Percentiles rank a stretch among this genome's conserved stretches.
These are phyloP conservation scores for Elsinoe batatas DNA, from an alignment of 2,329 filamentous ascomycete genomes.

Conservation along the genomic window DNA sequence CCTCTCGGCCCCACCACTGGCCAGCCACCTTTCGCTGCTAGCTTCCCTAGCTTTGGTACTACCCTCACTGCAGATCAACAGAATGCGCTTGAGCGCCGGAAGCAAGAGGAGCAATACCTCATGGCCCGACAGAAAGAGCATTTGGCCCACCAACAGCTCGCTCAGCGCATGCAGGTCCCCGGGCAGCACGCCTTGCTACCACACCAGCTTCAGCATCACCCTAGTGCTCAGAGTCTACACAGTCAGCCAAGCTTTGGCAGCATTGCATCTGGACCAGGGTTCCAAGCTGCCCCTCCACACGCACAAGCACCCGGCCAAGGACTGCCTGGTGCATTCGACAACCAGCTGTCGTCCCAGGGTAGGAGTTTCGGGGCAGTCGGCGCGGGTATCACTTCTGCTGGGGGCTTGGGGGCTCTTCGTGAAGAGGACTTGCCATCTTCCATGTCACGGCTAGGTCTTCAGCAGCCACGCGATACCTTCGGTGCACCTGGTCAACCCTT, in stretches of 20 bases:
- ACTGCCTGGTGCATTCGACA: constrained; percentile 60
- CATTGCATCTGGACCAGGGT: constrained; percentile 70
- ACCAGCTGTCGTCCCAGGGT: constrained; percentile 30
- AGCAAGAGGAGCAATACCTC: constrained; percentile 95
- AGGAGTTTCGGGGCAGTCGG: constrained; percentile 37
- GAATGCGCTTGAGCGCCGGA: constrained; percentile 88
- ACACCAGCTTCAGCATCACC: constrained; percentile 77
- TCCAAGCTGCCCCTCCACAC: constrained; percentile 51
- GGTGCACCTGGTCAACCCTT: constrained; percentile 35
- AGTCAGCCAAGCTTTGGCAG: constrained; percentile 95
- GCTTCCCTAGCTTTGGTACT: constrained; percentile 92
- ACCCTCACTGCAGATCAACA: constrained; percentile 96
- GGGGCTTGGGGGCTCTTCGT: constrained; percentile 7
- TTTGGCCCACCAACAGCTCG: constrained; percentile 74
- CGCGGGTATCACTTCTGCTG: constrained; percentile 32
- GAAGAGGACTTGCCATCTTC: constrained; percentile 62
- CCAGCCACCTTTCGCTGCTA: constrained; percentile 78
- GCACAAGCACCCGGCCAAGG: constrained; percentile 29
- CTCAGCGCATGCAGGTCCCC: constrained; percentile 60
- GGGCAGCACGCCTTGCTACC: constrained; percentile 41
- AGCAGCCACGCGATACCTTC: constrained; percentile 37
- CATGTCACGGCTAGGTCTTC: constrained; percentile 55
- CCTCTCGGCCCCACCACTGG: constrained; percentile 24
- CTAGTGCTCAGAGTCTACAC: constrained; percentile 88
- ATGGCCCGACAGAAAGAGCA: constrained; percentile 95